A percentile compares a stretch with the other conserved stretches of the same genome.
Conservation (phyloP, 805 yeast genomes). For the Saccharomyces eubayanus region DNA sequence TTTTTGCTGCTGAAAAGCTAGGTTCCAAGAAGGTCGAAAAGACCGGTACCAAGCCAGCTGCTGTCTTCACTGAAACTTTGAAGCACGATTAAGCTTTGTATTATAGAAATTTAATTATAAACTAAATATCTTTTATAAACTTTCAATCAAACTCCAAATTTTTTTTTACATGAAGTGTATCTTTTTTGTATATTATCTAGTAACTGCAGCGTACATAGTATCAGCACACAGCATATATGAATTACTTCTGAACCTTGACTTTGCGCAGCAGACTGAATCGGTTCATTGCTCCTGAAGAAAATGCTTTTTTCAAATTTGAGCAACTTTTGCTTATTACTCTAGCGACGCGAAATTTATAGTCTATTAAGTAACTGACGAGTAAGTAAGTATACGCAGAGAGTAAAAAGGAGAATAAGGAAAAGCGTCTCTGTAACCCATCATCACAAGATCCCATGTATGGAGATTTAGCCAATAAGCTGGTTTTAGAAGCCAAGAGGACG, state of each 20-base stretch:
- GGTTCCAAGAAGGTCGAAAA: constrained; percentile 73
- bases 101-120: not conserved
- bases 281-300: too few relatives aligned
- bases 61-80: constrained; percentile 59
- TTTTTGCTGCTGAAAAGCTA: constrained; percentile 82
- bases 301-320: not conserved
- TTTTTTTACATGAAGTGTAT: not conserved
- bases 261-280: too few relatives aligned
- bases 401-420: not conserved
- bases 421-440: not conserved
- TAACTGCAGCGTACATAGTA: not conserved
- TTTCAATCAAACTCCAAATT: not conserved
- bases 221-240: too few relatives aligned
- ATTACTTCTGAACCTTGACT: too few relatives aligned
- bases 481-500: constrained; percentile 77
- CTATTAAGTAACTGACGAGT: not conserved
- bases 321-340: not conserved
- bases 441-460: constrained; percentile 61
- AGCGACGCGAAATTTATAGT: not conserved
- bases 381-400: not conserved
- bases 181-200: not conserved
- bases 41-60: constrained; percentile 61
- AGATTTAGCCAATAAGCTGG: constrained; percentile 74
- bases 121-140: not conserved
- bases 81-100: constrained; percentile 44